Evolutionary conservation across 441 rosid genomes (phyloP), one percentile per base, ranked within the genome.

Genomic region (Erodium texanum): DNA sequence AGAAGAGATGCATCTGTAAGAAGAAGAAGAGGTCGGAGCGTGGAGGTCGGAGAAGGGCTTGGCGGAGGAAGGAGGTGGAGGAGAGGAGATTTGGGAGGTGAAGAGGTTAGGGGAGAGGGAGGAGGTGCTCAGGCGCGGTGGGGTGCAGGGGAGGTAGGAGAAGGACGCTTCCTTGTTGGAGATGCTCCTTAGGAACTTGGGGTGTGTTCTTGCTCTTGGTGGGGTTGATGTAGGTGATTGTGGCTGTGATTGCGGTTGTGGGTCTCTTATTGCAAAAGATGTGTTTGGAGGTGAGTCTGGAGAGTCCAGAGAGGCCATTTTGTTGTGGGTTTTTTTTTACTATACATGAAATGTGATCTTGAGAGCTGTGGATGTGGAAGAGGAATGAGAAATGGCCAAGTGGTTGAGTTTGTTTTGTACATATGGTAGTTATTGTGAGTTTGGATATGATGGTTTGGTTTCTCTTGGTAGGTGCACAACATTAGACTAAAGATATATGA

Each of bases 1-100:
- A 0, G 89, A 83, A 50, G 83, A 77, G 9, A 82, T 11, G 66
- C 87, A 83, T 24, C 79, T 68, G 48, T 81, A 77, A 6, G 75
- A 50, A 14, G 80, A 45, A 27, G 68, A 19, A 20, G 19, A 54
- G 11, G 63, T 16, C n/a, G n/a, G n/a, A n/a, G n/a, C n/a, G 73
- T 38, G 24, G 70, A 50, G 82, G 75, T 50, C 19, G 7, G 56
- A 3, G 20, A n/a, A 16, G 56, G n/a, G 56, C 45, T 38, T 38
- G 45, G 45, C 1, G 19, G 56, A 16, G 12, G 36, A 32, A 32
- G 36, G 36, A 32, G 56, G 56, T 15, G 22, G 82, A 72, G 67
- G 73, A 24, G 69, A 54, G 59, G 24, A 80, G 71, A 64, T 48
- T 12, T 48, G 56, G 56, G 83, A 61, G 48, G 79, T 7, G 68